A percentile compares a stretch with the other conserved stretches of the same genome.
Conservation (phyloP, 1,284 basidiomycete genomes). For the Vanrija sp. region DNA sequence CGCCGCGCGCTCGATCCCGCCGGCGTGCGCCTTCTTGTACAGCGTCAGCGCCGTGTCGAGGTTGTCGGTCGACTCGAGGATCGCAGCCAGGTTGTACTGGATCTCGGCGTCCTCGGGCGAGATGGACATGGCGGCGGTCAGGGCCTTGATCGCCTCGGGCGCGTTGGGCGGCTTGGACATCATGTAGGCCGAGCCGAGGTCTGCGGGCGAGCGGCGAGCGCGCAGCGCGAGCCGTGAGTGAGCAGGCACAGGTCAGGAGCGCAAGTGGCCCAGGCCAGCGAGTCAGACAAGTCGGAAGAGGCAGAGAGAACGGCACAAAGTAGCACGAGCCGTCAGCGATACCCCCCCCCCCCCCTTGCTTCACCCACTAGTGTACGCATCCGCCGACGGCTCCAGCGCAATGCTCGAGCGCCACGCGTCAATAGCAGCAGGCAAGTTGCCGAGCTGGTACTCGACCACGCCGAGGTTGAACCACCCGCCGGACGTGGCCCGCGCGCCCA, state of each 20-base stretch:
- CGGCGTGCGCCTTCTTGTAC: conserved; percentile 43
- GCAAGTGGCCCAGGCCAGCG: background rate
- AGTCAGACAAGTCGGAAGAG: too few relatives aligned
- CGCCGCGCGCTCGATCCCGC: conserved; percentile 45
- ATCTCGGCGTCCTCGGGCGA: conserved; percentile 91
- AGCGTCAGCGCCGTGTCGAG: conserved; percentile 43
- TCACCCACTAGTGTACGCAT: conserved; percentile 83
- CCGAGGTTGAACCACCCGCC: conserved; percentile 47
- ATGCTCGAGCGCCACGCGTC: conserved; percentile 82
- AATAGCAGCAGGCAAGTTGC: conserved; percentile 77
- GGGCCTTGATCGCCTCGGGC: conserved; percentile 83
- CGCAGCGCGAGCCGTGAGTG: background rate
- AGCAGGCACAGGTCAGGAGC: background rate
- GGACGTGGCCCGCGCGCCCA: conserved; percentile 73
- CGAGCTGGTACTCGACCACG: conserved; percentile 47
- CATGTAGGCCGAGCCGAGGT: conserved; percentile 90
- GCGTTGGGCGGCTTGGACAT: conserved; percentile 78
- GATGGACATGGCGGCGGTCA: conserved; percentile 78
- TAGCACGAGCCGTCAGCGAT: background rate
- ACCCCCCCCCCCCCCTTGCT: conserved; percentile 6
- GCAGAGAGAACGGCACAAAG: background rate
- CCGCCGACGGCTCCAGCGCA: conserved; percentile 75
- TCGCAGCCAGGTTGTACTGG: conserved; percentile 78
- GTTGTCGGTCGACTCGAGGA: conserved; percentile 46
- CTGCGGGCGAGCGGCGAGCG: conserved; percentile 49